Conservation (phyloP, 495 filamentous ascomycete genomes). For the Penicillium odoratum region DNA sequence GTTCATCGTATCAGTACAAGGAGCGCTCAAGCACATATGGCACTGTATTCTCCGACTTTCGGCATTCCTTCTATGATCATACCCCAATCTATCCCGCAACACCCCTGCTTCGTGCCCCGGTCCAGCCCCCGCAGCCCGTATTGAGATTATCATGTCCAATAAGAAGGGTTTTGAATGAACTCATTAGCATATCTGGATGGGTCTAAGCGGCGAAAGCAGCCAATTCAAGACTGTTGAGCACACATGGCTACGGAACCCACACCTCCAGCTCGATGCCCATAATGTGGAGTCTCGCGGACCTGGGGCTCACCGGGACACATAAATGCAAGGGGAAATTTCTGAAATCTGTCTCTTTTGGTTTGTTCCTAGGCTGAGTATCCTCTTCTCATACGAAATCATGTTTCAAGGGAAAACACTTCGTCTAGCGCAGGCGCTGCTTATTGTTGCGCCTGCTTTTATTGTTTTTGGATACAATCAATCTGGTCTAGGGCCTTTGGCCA, state of each 20-base stretch:
- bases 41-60: background rate
- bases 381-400: background rate
- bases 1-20: background rate
- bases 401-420: slow-evolving; percentile 21
- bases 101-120: background rate
- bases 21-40: background rate
- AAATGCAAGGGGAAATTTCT: background rate
- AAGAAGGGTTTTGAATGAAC: background rate
- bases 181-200: background rate
- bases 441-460: slow-evolving; percentile 40
- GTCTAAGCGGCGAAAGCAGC: background rate
- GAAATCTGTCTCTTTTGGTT: background rate
- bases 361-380: background rate
- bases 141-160: background rate
- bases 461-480: slow-evolving; percentile 39
- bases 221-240: background rate
- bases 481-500: slow-evolving; percentile 28
- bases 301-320: background rate
- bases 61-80: slow-evolving; percentile 1
- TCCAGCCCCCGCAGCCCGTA: background rate
- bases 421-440: slow-evolving; percentile 31
- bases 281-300: slow-evolving; percentile 4
- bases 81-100: background rate
- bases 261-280: background rate
- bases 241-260: background rate